Evolutionary conservation across 495 filamentous ascomycete species (phyloP).

Genomic region (Neurospora sp.): DNA sequence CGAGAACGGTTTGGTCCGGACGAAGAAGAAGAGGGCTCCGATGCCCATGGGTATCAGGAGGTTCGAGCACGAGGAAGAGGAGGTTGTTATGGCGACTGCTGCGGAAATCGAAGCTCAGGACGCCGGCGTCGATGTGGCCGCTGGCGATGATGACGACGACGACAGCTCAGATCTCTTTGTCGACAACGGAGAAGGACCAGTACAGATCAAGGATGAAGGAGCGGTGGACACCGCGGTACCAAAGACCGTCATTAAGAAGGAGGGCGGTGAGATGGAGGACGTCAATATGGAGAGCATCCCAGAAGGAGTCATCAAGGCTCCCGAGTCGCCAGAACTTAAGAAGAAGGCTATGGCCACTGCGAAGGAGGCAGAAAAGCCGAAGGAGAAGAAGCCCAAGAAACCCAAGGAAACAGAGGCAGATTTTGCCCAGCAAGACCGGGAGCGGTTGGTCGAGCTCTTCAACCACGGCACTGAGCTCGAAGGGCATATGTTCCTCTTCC

Average conservation of each 20-base stretch:
- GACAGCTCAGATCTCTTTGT: conserved; percentile 39
- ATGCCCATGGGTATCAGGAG: conserved; percentile 42
- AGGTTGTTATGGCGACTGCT: conserved; percentile 41
- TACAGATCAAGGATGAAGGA: conserved; percentile 20
- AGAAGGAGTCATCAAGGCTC: conserved; percentile 16
- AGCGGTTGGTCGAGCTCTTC: conserved; percentile 23
- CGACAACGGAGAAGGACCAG: conserved; percentile 7
- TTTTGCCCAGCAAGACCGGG: conserved; percentile 18
- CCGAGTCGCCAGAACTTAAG: conserved; percentile 23
- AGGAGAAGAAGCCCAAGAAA: conserved; percentile 15
- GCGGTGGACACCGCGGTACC: conserved; percentile 22
- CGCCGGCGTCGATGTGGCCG: conserved; percentile 12
- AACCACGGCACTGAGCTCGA: conserved; percentile 23
- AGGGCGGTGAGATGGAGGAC: conserved; percentile 16
- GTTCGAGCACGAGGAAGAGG: conserved; percentile 42
- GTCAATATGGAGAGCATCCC: conserved; percentile 31
- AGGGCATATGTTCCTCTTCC: conserved; percentile 52
- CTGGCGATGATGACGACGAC: conserved; percentile 19
- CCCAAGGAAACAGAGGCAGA: conserved; percentile 28
- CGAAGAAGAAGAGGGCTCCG: conserved; percentile 14
- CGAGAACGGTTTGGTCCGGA: conserved; percentile 7
- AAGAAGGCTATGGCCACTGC: conserved; percentile 12
- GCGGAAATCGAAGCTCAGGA: conserved; percentile 36
- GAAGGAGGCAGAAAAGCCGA: conserved; percentile 14
- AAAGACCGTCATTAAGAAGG: conserved; percentile 24